These are phyloP conservation scores for Bisporella sp. DNA, from an alignment of 2,329 filamentous ascomycete species.

Conservation along the genomic window DNA sequence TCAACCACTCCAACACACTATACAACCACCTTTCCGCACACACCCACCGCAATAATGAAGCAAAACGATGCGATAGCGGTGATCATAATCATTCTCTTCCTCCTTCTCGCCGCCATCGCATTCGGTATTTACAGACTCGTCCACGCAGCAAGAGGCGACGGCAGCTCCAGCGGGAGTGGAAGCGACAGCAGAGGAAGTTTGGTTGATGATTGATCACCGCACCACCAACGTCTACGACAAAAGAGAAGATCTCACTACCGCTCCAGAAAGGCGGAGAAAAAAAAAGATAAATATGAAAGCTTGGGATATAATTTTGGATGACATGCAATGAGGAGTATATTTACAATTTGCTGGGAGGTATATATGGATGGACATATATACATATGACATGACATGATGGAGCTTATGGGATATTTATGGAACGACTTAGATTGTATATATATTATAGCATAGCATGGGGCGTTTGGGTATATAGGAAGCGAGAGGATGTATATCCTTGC, in stretches of 20 bases:
- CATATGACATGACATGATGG: too few relatives aligned
- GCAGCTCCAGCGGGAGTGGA: constrained; percentile 9
- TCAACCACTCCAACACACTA: too few relatives aligned
- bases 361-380: too few relatives aligned
- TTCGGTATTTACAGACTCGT: constrained; percentile 60
- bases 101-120: constrained; percentile 51
- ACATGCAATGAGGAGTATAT: too few relatives aligned
- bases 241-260: neutral
- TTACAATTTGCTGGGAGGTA: too few relatives aligned
- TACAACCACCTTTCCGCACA: neutral
- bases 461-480: too few relatives aligned
- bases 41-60: constrained; percentile 40
- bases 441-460: too few relatives aligned
- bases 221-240: neutral
- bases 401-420: too few relatives aligned
- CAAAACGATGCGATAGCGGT: constrained; percentile 62
- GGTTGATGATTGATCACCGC: constrained; percentile 18
- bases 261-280: neutral
- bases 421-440: too few relatives aligned
- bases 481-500: too few relatives aligned
- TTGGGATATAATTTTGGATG: too few relatives aligned
- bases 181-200: constrained; percentile 16
- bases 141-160: constrained; percentile 33
- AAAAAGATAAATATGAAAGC: too few relatives aligned
- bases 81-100: constrained; percentile 61